Conservation (phyloP, 805 yeast genomes). For the Metschnikowia peoriensis region DNA sequence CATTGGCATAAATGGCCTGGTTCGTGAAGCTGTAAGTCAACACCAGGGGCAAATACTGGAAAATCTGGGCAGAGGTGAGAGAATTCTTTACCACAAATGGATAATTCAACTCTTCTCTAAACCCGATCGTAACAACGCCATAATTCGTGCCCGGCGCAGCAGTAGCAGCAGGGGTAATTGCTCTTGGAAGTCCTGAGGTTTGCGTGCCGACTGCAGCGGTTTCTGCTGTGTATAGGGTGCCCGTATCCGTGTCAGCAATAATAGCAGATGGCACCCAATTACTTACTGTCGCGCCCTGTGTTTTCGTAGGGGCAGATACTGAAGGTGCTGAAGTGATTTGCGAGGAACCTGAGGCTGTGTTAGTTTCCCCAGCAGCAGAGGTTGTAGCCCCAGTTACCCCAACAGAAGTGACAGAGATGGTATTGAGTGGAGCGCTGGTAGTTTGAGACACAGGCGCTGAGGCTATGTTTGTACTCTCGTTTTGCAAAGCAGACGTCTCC, state of each 20-base stretch:
- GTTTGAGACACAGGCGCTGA: not conserved
- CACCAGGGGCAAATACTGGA: slow-evolving; percentile 78
- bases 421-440: not conserved
- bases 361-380: slow-evolving; percentile 3
- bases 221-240: slow-evolving; percentile 5
- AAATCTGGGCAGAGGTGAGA: slow-evolving; percentile 78
- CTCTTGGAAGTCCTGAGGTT: slow-evolving; percentile 65
- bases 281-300: slow-evolving; percentile 12
- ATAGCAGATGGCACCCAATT: slow-evolving; percentile 40
- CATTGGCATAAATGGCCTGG: slow-evolving; percentile 26
- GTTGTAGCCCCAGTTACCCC: slow-evolving; percentile 1
- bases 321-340: not conserved
- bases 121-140: slow-evolving; percentile 69
- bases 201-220: slow-evolving; percentile 9
- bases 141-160: slow-evolving; percentile 45
- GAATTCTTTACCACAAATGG: slow-evolving; percentile 76
- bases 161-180: slow-evolving; percentile 66
- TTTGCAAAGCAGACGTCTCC: not conserved
- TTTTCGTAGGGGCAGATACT: not conserved
- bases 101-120: slow-evolving; percentile 75
- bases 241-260: slow-evolving; percentile 24
- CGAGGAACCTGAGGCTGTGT: not conserved
- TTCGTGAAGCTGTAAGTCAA: slow-evolving; percentile 59
- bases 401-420: not conserved
- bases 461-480: not conserved